Evolutionary conservation across 2,329 filamentous ascomycete species (phyloP).

Genomic region (Trichophyton equinum): DNA sequence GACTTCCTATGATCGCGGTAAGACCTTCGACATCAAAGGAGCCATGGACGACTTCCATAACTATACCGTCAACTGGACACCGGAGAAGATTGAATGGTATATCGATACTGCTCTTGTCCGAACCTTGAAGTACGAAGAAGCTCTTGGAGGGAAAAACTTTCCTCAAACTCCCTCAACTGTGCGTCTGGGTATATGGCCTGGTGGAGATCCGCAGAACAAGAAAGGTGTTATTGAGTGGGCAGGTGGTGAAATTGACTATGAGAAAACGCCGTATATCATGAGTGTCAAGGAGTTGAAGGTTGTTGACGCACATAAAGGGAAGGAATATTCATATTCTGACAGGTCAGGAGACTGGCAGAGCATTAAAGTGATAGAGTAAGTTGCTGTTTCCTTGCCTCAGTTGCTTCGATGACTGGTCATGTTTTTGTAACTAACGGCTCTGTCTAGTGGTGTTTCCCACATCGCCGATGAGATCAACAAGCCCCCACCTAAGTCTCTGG

Average conservation of each 20-base stretch:
- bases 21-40: slow-evolving; percentile 53
- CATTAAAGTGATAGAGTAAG: slow-evolving; percentile 47
- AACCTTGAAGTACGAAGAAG: slow-evolving; percentile 48
- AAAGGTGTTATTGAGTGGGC: slow-evolving; percentile 13
- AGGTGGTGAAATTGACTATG: slow-evolving; percentile 14
- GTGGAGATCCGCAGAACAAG: slow-evolving; percentile 38
- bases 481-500: slow-evolving; percentile 22
- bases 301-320: slow-evolving; percentile 45
- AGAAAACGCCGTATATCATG: slow-evolving; percentile 57
- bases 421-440: not conserved
- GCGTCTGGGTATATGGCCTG: slow-evolving; percentile 58
- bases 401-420: not conserved
- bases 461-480: slow-evolving; percentile 33
- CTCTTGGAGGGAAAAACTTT: slow-evolving; percentile 53
- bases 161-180: slow-evolving; percentile 64
- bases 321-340: slow-evolving; percentile 55
- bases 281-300: slow-evolving; percentile 51
- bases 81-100: slow-evolving; percentile 50
- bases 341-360: slow-evolving; percentile 49
- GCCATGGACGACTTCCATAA: slow-evolving; percentile 41
- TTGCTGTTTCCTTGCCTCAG: slow-evolving; percentile 1
- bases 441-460: slow-evolving; percentile 52
- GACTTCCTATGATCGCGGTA: slow-evolving; percentile 72
- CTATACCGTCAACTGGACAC: slow-evolving; percentile 52
- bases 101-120: slow-evolving; percentile 52